Base-by-base conservation (phyloP, 2,329 filamentous ascomycete species). In the Akanthomyces muscarius region DNA sequence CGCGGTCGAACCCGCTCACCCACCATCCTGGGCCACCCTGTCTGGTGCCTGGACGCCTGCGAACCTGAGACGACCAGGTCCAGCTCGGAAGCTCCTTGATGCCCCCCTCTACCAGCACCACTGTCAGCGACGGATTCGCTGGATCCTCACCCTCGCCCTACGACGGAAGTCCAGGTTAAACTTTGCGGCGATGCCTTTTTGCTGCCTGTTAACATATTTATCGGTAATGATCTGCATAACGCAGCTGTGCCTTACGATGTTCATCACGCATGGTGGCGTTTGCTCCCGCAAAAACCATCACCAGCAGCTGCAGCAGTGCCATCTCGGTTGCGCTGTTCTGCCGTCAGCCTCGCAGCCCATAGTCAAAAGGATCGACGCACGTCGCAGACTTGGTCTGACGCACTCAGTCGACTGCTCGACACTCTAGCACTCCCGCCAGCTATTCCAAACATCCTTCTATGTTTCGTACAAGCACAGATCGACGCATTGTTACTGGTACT, bases 41-140 rank as follows among this genome's bases (percentile, higher is more conserved):
- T 30, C 41, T 11, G 41, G 53, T 42, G 21, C 53, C 53, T 56
- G 53, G 36, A 41, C 33, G 50, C 56, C 47, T 21, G 47, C 25
- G 36, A 60, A 60, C 36, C 47, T 61, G 57, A 61, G 57, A 61
- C 57, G 57, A 44, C 25, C 38, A 61, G 25, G 23, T 60, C 57
- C 36, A 36, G 54, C 33, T 23, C n/a, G 53, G 38, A 42, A 33
- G 6, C 54, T 45, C 33, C 54, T 45, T 53, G 28, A n/a, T 53
- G 51, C 51, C 33, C 51, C 33, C n/a, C 51, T 23, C 18, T 23
- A 14, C 21, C 21, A 25, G 21, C 1, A 30, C 28, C 21, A 16
- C 21, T 25, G 45, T 48, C 14, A 48, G 45, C 45, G 23, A 28
- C 13, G 21, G 21, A 48, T 25, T 48, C 45, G 45, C 45, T 48